Percentiles rank a stretch among this genome's conserved stretches.
Conservation (phyloP, 2,329 filamentous ascomycete genomes). For the Eutypa lata region DNA sequence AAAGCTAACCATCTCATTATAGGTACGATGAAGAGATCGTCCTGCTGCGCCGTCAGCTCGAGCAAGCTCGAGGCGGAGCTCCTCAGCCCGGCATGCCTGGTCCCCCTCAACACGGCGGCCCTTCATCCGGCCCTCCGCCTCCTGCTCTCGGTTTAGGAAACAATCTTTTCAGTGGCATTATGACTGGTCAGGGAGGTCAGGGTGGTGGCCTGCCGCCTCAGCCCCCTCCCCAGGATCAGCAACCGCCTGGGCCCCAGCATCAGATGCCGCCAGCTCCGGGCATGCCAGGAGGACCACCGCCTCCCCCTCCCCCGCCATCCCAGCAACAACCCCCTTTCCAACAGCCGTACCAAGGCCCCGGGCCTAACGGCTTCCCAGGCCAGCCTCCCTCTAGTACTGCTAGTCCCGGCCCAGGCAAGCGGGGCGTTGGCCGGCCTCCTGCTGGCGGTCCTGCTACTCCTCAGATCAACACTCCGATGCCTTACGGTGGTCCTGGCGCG, state of each 20-base stretch:
- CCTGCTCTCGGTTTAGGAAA: constrained; percentile 89
- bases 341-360: constrained; percentile 62
- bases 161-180: constrained; percentile 92
- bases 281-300: constrained; percentile 46
- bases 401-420: constrained; percentile 78
- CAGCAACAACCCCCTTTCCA: constrained; percentile 69
- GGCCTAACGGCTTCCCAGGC: constrained; percentile 69
- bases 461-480: constrained; percentile 83
- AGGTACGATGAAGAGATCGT: constrained; percentile 94
- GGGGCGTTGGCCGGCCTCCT: constrained; percentile 63
- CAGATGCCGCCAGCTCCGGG: constrained; percentile 74
- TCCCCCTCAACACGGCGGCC: constrained; percentile 71
- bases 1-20: constrained; percentile 14
- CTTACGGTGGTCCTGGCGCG: constrained; percentile 77
- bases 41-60: constrained; percentile 83
- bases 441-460: constrained; percentile 76
- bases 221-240: constrained; percentile 60
- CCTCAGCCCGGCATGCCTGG: constrained; percentile 60
- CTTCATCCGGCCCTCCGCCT: constrained; percentile 67
- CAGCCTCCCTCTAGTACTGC: constrained; percentile 82
- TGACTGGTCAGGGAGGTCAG: constrained; percentile 82
- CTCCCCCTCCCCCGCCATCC: constrained; percentile 55
- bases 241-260: constrained; percentile 46
- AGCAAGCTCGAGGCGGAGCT: constrained; percentile 63
- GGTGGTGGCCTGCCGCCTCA: constrained; percentile 79